Percentiles rank a stretch among this genome's conserved stretches.
Evolutionary conservation across 192 early-diverging fungal species (phyloP).

Genomic region (Podochytrium sp.): DNA sequence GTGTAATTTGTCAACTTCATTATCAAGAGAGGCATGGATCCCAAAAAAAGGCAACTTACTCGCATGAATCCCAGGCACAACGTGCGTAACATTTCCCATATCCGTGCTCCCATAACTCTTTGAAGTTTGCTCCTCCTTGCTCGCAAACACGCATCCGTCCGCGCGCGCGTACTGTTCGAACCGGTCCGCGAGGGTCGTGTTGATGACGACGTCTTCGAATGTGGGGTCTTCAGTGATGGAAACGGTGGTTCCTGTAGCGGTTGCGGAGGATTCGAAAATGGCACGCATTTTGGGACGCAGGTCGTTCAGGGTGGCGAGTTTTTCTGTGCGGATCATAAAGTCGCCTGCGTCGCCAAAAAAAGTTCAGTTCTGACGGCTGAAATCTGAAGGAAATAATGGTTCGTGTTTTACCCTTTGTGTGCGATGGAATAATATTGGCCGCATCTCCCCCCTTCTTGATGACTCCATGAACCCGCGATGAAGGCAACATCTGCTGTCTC

Average conservation of each 20-base stretch:
- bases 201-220: conserved; percentile 62
- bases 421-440: conserved; percentile 53
- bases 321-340: conserved; percentile 58
- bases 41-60: background rate
- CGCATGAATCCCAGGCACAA: conserved; percentile 63
- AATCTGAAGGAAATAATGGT: background rate
- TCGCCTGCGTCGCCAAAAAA: background rate
- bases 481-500: conserved; percentile 69
- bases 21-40: background rate
- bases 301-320: conserved; percentile 46
- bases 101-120: conserved; percentile 64
- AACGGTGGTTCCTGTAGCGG: conserved; percentile 70
- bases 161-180: conserved; percentile 35
- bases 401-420: conserved; percentile 7
- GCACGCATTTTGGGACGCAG: conserved; percentile 55
- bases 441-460: conserved; percentile 72
- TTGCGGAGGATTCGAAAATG: conserved; percentile 67
- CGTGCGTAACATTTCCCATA: conserved; percentile 75
- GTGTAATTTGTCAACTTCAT: conserved; percentile 34
- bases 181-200: conserved; percentile 42
- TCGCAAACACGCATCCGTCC: conserved; percentile 29
- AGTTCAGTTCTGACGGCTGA: background rate
- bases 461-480: conserved; percentile 73
- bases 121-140: conserved; percentile 15
- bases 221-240: conserved; percentile 55